Conservation (phyloP, 2,329 filamentous ascomycete genomes). For the Fusarium poae region DNA sequence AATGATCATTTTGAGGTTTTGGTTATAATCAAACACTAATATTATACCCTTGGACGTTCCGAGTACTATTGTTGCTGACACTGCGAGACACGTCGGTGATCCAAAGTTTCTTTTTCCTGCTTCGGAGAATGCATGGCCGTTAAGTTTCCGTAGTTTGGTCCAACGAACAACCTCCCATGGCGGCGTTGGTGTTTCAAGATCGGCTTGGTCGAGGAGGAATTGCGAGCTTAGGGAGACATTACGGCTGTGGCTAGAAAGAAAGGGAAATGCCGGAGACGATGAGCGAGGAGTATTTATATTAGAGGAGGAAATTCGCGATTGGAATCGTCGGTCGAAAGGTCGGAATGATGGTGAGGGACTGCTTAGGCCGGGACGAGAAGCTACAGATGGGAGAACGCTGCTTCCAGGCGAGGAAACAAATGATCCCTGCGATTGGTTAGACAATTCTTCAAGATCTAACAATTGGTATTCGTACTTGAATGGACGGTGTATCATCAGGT, state of each 20-base stretch:
- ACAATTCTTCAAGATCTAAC: neutral
- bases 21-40: slow-evolving; percentile 96
- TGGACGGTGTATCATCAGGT: slow-evolving; percentile 86
- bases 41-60: slow-evolving; percentile 96
- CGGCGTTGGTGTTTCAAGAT: slow-evolving; percentile 77
- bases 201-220: slow-evolving; percentile 70
- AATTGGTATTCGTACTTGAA: slow-evolving; percentile 71
- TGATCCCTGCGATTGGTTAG: slow-evolving; percentile 66
- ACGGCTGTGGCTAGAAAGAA: slow-evolving; percentile 81
- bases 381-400: slow-evolving; percentile 77
- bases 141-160: slow-evolving; percentile 92
- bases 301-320: slow-evolving; percentile 79
- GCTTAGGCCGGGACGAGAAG: slow-evolving; percentile 72
- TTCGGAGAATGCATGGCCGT: slow-evolving; percentile 91
- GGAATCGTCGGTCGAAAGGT: slow-evolving; percentile 95
- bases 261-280: slow-evolving; percentile 81
- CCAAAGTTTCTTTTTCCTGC: slow-evolving; percentile 93
- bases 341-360: slow-evolving; percentile 87
- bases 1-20: slow-evolving; percentile 93
- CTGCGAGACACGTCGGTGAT: slow-evolving; percentile 86
- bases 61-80: slow-evolving; percentile 88
- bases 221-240: slow-evolving; percentile 84
- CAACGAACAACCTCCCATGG: slow-evolving; percentile 98
- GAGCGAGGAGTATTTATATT: slow-evolving; percentile 72
- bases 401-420: slow-evolving; percentile 77